Percentiles rank a stretch among this genome's conserved stretches.
Evolutionary conservation across 306 rosid species (phyloP).

Genomic region (Glycyrrhiza uralensis): DNA sequence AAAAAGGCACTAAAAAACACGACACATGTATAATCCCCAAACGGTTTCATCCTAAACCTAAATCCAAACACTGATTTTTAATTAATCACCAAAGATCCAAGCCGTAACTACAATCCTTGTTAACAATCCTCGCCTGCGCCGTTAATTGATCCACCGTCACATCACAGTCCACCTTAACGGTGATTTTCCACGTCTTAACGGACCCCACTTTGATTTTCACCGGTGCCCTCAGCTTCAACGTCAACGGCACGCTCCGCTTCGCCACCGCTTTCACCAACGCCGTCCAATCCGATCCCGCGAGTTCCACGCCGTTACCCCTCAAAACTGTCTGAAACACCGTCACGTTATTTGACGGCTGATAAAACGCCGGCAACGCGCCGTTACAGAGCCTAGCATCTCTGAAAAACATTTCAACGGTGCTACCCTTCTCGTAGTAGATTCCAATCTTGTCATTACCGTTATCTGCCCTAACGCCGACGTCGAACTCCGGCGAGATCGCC

Average conservation of each 20-base stretch:
- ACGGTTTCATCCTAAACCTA: background rate
- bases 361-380: conserved; percentile 59
- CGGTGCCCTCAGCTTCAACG: conserved; percentile 44
- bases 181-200: conserved; percentile 57
- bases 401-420: conserved; percentile 43
- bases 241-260: conserved; percentile 43
- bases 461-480: conserved; percentile 41
- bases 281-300: conserved; percentile 12
- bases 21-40: background rate
- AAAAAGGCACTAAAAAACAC: background rate
- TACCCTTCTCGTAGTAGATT: conserved; percentile 48
- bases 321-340: conserved; percentile 48
- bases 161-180: conserved; percentile 52
- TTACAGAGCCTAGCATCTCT: conserved; percentile 35
- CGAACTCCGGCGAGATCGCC: conserved; percentile 49
- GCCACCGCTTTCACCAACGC: conserved; percentile 36
- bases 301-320: conserved; percentile 37
- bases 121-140: conserved; percentile 45
- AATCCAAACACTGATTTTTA: background rate
- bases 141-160: conserved; percentile 52
- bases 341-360: conserved; percentile 68
- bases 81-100: conserved; percentile 36
- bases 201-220: conserved; percentile 53
- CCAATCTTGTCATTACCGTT: conserved; percentile 66
- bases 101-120: conserved; percentile 40